These are phyloP conservation scores for Perilla frutescens DNA, from an alignment of 257 asterid genomes.

Conservation along the genomic window DNA sequence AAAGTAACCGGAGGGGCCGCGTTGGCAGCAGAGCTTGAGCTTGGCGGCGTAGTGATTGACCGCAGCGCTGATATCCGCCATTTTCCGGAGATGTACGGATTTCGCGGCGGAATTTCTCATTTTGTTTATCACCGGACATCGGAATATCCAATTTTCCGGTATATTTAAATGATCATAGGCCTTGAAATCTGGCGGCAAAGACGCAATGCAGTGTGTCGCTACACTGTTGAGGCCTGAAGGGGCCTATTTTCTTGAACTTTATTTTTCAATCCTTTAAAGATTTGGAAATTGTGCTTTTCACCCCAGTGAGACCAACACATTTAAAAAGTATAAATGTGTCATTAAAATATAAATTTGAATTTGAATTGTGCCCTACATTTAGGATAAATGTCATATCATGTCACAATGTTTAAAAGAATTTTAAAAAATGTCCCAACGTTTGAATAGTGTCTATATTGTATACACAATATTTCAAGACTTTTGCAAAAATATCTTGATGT, in stretches of 20 bases:
- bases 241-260: not conserved
- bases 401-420: no score
- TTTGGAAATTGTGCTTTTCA: no score
- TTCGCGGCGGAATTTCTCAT: conserved; percentile 49
- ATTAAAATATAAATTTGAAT: no score
- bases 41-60: conserved; percentile 54
- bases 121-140: conserved; percentile 29
- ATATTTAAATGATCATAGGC: not conserved
- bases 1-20: conserved; percentile 42
- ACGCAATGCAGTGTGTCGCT: not conserved
- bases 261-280: not conserved
- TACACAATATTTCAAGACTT: no score
- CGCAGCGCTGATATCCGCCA: conserved; percentile 37
- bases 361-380: no score
- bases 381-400: no score
- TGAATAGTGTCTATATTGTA: no score
- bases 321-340: no score
- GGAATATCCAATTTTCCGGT: conserved; percentile 2
- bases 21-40: conserved; percentile 59
- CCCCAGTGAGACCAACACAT: no score
- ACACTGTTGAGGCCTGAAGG: no score
- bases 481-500: no score
- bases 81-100: conserved; percentile 32
- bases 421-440: no score
- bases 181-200: conserved; percentile 32